Percentiles rank a stretch among this genome's conserved stretches.
These are phyloP conservation scores for Erythrobasidium hasegawianum DNA, from an alignment of 1,284 basidiomycete genomes.

Conservation along the genomic window DNA sequence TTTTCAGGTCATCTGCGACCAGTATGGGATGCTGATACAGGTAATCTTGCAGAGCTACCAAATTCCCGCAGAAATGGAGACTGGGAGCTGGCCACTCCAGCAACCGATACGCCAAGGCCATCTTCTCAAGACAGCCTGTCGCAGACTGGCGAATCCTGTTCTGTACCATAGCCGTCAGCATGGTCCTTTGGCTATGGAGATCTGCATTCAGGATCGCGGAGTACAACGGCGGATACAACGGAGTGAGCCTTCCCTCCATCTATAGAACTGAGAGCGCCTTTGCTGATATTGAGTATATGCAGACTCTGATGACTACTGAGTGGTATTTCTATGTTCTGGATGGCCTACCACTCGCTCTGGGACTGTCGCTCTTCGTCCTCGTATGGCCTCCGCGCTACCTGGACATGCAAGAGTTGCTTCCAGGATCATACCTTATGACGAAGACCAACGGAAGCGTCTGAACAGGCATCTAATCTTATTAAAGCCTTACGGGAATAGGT, in stretches of 20 bases:
- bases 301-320: slow-evolving; percentile 37
- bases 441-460: no score
- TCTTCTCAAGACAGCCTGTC: slow-evolving; percentile 5
- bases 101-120: slow-evolving; percentile 1
- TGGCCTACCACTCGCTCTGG: slow-evolving; percentile 36
- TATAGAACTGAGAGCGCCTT: background rate
- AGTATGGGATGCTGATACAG: background rate
- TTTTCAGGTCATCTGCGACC: background rate
- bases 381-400: slow-evolving; percentile 39
- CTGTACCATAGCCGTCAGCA: slow-evolving; percentile 20
- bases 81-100: background rate
- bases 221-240: slow-evolving; percentile 35
- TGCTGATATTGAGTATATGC: background rate
- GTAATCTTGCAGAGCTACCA: background rate
- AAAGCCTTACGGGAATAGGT: no score
- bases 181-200: slow-evolving; percentile 38
- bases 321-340: slow-evolving; percentile 42
- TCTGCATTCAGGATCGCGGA: slow-evolving; percentile 40
- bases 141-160: slow-evolving; percentile 34
- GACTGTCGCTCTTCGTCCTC: slow-evolving; percentile 32
- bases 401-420: no score
- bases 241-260: slow-evolving; percentile 8
- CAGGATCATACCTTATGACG: no score
- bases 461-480: no score
- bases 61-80: slow-evolving; percentile 15